Evolutionary conservation across 306 rosid genomes (phyloP).

Genomic region (Urtica urens): DNA sequence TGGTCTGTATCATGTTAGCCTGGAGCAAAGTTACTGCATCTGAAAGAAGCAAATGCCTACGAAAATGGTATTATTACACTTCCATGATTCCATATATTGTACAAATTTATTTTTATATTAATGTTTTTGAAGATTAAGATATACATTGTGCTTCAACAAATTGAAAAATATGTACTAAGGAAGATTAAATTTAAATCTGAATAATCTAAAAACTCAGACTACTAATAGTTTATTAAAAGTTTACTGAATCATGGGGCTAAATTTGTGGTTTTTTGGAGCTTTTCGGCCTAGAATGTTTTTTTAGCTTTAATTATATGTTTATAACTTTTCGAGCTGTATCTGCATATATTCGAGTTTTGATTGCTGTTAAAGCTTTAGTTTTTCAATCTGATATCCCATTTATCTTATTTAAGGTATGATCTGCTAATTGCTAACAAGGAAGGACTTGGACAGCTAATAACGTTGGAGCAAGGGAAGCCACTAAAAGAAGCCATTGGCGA

Average conservation of each 20-base stretch:
- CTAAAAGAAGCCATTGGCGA: constrained; percentile 79
- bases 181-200: no score
- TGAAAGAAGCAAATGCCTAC: constrained; percentile 68
- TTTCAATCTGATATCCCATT: background rate
- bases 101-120: background rate
- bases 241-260: no score
- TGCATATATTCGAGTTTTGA: no score
- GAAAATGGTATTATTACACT: constrained; percentile 61
- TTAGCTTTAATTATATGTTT: constrained; percentile 9
- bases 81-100: constrained; percentile 13
- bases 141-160: no score
- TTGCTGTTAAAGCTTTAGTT: background rate
- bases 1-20: constrained; percentile 35
- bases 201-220: no score
- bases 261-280: no score
- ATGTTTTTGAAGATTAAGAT: no score
- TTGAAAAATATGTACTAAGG: no score
- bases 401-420: constrained; percentile 56
- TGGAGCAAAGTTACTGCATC: constrained; percentile 89
- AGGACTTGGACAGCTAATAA: constrained; percentile 81
- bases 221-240: no score
- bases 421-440: constrained; percentile 62
- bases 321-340: no score
- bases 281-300: no score
- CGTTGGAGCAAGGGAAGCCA: constrained; percentile 98